These are phyloP conservation scores for Termitomyces sp. DNA, from an alignment of 768 basidiomycete species.

Conservation along the genomic window DNA sequence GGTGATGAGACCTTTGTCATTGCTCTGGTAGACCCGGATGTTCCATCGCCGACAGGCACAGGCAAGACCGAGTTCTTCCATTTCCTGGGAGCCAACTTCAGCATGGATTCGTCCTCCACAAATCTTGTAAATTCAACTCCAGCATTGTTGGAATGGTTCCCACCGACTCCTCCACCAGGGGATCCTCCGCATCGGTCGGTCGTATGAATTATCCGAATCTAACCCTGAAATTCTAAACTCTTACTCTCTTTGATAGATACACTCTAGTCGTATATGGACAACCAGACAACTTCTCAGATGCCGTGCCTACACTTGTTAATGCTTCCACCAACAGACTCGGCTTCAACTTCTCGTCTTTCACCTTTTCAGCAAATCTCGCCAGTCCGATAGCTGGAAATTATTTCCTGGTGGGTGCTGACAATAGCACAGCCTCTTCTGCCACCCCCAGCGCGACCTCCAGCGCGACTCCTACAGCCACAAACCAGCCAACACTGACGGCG, in stretches of 20 bases:
- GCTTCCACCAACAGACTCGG: slow-evolving; percentile 26
- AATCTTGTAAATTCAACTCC: slow-evolving; percentile 32
- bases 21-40: slow-evolving; percentile 38
- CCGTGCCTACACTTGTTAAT: slow-evolving; percentile 26
- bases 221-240: not conserved
- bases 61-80: slow-evolving; percentile 32
- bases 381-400: slow-evolving; percentile 36
- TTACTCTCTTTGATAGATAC: slow-evolving; percentile 20
- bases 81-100: slow-evolving; percentile 35
- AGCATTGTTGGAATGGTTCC: slow-evolving; percentile 32
- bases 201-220: slow-evolving; percentile 7
- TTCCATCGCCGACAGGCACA: slow-evolving; percentile 33
- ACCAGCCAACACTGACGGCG: not conserved
- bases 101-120: slow-evolving; percentile 15
- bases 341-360: slow-evolving; percentile 36
- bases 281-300: slow-evolving; percentile 25
- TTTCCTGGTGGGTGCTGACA: slow-evolving; percentile 33
- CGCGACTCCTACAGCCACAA: not conserved
- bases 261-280: slow-evolving; percentile 29
- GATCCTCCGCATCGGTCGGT: slow-evolving; percentile 40
- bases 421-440: slow-evolving; percentile 10
- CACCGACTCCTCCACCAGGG: slow-evolving; percentile 33
- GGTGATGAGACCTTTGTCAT: slow-evolving; percentile 29
- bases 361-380: slow-evolving; percentile 24
- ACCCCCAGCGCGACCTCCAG: not conserved